Conservation (phyloP, 2,329 filamentous ascomycete genomes). For the Aspergillus luchuensis region DNA sequence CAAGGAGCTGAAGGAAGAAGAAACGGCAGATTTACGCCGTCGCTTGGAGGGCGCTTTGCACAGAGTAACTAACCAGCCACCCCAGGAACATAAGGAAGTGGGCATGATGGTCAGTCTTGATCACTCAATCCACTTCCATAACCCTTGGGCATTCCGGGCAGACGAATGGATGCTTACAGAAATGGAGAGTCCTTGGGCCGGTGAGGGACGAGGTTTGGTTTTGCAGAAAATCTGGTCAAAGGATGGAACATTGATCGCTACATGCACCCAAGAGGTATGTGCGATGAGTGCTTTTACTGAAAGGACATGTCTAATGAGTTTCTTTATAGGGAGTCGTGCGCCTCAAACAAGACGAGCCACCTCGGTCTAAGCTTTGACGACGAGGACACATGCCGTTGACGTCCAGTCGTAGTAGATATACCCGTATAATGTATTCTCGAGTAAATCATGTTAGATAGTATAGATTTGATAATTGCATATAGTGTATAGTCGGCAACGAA, state of each 20-base stretch:
- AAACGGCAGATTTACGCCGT: constrained; percentile 42
- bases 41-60: constrained; percentile 38
- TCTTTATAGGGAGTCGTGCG: constrained; percentile 47
- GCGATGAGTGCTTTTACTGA: constrained; percentile 9
- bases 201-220: constrained; percentile 52
- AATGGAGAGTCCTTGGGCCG: constrained; percentile 55
- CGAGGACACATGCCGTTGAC: neutral
- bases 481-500: neutral
- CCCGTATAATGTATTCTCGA: neutral
- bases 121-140: constrained; percentile 56
- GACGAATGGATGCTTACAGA: constrained; percentile 56
- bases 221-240: constrained; percentile 53
- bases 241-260: constrained; percentile 52
- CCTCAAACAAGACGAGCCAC: constrained; percentile 46
- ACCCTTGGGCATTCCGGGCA: constrained; percentile 49
- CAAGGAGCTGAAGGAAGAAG: constrained; percentile 46
- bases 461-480: neutral
- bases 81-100: constrained; percentile 39
- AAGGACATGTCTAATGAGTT: constrained; percentile 16
- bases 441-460: neutral
- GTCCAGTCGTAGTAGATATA: constrained; percentile 14
- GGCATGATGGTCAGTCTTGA: constrained; percentile 57
- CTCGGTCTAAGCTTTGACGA: constrained; percentile 35
- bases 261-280: constrained; percentile 54
- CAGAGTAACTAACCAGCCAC: constrained; percentile 27